Conservation (phyloP, 2,329 filamentous ascomycete species). For the Sarocladiaceae sp. region DNA sequence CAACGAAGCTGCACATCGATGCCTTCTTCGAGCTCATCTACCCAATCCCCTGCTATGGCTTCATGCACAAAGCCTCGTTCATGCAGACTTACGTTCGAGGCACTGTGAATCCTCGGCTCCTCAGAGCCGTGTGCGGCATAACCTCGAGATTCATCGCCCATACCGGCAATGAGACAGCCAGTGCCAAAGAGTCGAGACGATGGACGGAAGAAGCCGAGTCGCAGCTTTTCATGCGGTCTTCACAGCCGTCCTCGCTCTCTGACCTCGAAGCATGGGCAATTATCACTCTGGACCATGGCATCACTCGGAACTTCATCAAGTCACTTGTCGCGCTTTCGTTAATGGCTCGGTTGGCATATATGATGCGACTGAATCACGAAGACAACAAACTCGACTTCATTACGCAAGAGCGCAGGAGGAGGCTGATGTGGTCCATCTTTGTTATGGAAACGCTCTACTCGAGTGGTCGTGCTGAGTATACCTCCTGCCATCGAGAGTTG, state of each 20-base stretch:
- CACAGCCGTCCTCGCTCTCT: constrained; percentile 14
- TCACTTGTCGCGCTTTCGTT: constrained; percentile 18
- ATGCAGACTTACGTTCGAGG: neutral
- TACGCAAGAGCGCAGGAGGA: constrained; percentile 14
- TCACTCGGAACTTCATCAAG: constrained; percentile 17
- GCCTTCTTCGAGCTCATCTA: neutral
- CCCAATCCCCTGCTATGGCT: neutral
- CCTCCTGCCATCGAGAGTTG: neutral
- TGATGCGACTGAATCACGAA: constrained; percentile 18
- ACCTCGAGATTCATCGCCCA: neutral
- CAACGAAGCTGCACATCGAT: neutral
- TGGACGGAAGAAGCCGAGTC: constrained; percentile 17
- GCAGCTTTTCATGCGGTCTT: constrained; percentile 12
- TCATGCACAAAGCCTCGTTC: neutral
- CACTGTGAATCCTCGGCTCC: neutral
- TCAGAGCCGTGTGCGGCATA: neutral
- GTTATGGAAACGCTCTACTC: neutral
- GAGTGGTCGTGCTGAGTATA: neutral
- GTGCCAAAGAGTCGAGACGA: neutral
- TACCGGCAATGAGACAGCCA: neutral
- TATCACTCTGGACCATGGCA: constrained; percentile 16
- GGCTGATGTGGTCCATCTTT: constrained; percentile 18
- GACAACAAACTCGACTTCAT: constrained; percentile 14
- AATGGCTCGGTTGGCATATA: constrained; percentile 15
- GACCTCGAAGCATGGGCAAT: constrained; percentile 20